These are phyloP conservation scores for Umbelopsis ramanniana DNA, from an alignment of 192 early-diverging fungal genomes.

Conservation along the genomic window DNA sequence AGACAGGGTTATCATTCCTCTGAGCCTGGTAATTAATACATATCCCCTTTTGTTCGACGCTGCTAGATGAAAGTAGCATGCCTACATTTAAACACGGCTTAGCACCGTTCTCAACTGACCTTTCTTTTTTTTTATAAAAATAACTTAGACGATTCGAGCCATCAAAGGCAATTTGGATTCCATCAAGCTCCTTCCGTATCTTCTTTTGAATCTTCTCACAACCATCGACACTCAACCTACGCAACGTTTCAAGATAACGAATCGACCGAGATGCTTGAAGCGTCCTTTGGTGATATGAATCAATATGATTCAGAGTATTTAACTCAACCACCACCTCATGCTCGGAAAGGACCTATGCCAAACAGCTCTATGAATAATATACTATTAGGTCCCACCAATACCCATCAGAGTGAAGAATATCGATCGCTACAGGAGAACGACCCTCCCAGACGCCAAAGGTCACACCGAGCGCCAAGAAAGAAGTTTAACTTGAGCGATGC, in stretches of 20 bases:
- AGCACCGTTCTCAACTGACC: background rate
- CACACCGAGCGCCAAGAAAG: conserved; percentile 21
- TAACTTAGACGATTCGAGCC: background rate
- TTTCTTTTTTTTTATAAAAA: background rate
- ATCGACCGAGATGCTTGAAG: conserved; percentile 18
- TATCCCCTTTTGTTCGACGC: background rate
- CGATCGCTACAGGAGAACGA: background rate
- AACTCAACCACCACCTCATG: conserved; percentile 4
- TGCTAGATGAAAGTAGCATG: background rate
- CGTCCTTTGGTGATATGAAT: conserved; percentile 22
- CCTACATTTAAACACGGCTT: background rate
- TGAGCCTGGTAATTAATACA: background rate
- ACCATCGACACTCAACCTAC: conserved; percentile 18
- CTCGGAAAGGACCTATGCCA: conserved; percentile 5
- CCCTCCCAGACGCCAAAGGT: background rate
- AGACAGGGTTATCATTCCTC: conserved; percentile 1
- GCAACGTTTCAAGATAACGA: conserved; percentile 19
- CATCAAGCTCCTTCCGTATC: background rate
- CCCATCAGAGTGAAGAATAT: conserved; percentile 16
- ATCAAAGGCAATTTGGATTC: background rate
- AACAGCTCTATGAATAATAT: conserved; percentile 10
- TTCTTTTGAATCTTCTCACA: conserved; percentile 17
- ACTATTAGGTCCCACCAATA: conserved; percentile 7
- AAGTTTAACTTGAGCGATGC: conserved; percentile 18
- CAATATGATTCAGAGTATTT: conserved; percentile 8